A percentile compares a stretch with the other conserved stretches of the same genome.
Evolutionary conservation across 768 basidiomycete genomes (phyloP).

Genomic region (Serpula lacrymans): DNA sequence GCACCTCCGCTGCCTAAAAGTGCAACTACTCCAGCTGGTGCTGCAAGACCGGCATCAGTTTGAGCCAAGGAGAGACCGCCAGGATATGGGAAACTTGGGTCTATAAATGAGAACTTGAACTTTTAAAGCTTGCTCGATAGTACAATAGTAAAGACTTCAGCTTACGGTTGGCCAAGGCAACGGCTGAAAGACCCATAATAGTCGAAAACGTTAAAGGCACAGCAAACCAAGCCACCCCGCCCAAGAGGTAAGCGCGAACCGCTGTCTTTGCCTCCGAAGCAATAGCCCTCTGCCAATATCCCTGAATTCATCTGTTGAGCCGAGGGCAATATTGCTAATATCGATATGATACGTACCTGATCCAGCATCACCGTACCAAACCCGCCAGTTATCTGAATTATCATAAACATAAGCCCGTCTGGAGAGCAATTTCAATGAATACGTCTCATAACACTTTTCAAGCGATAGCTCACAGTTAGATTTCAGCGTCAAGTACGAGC

Average conservation of each 20-base stretch:
- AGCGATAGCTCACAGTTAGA: constrained; percentile 18
- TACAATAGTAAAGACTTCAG: not conserved
- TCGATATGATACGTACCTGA: constrained; percentile 3
- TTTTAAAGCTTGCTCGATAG: not conserved
- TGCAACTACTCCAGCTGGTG: constrained; percentile 30
- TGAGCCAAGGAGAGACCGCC: constrained; percentile 22
- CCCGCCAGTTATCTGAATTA: constrained; percentile 16
- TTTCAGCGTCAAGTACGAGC: constrained; percentile 36
- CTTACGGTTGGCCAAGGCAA: constrained; percentile 19
- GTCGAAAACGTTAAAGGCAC: constrained; percentile 38
- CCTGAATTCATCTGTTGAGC: constrained; percentile 9
- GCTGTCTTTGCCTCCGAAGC: constrained; percentile 34
- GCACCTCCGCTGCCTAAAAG: constrained; percentile 35
- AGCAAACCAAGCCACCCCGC: constrained; percentile 38
- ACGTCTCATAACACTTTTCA: not conserved
- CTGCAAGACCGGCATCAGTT: constrained; percentile 31
- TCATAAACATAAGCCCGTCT: constrained; percentile 15
- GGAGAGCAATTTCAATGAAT: not conserved
- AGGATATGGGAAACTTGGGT: constrained; percentile 40
- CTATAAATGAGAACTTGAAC: constrained; percentile 10
- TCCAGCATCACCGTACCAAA: constrained; percentile 17
- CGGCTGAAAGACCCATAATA: constrained; percentile 31
- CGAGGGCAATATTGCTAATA: not conserved
- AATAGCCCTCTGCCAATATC: constrained; percentile 37
- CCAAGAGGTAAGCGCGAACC: constrained; percentile 35